These are phyloP conservation scores for Cladosporium sp. DNA, from an alignment of 2,329 filamentous ascomycete species.

Conservation along the genomic window DNA sequence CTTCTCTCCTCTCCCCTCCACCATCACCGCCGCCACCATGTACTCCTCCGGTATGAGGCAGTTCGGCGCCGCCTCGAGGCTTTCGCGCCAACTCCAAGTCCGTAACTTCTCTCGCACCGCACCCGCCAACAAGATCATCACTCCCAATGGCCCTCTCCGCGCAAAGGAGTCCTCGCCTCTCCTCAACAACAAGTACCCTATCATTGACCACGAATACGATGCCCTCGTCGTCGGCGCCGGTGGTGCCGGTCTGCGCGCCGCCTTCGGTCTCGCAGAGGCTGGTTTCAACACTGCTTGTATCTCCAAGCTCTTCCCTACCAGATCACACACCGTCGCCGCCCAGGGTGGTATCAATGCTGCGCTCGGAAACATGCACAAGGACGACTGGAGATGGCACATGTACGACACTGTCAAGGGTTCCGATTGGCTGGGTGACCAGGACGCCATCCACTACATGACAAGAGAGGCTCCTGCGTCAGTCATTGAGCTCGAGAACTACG, in stretches of 20 bases:
- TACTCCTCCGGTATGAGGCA: constrained; percentile 34
- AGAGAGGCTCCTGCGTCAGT: constrained; percentile 87
- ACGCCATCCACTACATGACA: constrained; percentile 98
- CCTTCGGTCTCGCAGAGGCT: constrained; percentile 80
- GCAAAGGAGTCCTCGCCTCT: constrained; percentile 90
- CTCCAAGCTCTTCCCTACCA: constrained; percentile 77
- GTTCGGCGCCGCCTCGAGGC: constrained; percentile 26
- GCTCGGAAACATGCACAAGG: constrained; percentile 93
- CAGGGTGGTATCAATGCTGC: constrained; percentile 82
- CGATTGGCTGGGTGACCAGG: constrained; percentile 95
- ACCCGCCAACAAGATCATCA: constrained; percentile 77
- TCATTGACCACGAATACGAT: constrained; percentile 99
- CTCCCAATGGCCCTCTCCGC: constrained; percentile 70
- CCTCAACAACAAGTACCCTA: constrained; percentile 84
- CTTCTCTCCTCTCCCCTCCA: constrained; percentile 1
- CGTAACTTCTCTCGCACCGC: constrained; percentile 78
- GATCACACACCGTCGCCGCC: constrained; percentile 75
- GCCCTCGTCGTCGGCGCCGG: constrained; percentile 87
- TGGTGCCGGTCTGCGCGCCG: constrained; percentile 74
- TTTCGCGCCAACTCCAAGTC: constrained; percentile 40
- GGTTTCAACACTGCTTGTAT: constrained; percentile 89
- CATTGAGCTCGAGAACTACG: constrained; percentile 94
- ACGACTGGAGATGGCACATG: constrained; percentile 99
- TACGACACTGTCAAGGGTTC: constrained; percentile 98
- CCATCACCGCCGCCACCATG: constrained; percentile 24